These are phyloP conservation scores for Kernera saxatilis DNA, from an alignment of 345 rosid genomes.

Conservation along the genomic window DNA sequence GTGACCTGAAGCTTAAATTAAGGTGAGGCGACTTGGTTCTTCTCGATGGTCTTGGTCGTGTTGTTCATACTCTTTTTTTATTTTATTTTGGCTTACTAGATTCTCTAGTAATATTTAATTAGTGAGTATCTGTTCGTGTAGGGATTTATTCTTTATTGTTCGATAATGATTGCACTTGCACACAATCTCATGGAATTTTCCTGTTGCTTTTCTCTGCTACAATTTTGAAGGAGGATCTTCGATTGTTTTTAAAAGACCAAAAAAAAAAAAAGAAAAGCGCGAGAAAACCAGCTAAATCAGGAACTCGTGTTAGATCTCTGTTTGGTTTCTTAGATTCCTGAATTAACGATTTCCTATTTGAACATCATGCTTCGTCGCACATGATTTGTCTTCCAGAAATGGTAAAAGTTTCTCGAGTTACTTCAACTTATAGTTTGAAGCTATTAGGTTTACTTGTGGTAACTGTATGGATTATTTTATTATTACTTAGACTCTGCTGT, in stretches of 20 bases:
- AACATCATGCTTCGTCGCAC: background rate
- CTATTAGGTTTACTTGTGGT: background rate
- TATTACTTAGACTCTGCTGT: slow-evolving; percentile 20
- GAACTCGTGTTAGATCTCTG: slow-evolving; percentile 16
- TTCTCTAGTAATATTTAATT: background rate
- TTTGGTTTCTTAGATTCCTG: background rate
- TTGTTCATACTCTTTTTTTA: background rate
- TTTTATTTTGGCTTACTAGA: background rate
- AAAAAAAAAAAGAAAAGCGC: background rate
- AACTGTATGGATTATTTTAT: slow-evolving; percentile 1
- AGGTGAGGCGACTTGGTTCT: slow-evolving; percentile 15
- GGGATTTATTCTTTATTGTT: background rate
- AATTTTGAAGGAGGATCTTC: background rate
- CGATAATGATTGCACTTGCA: background rate
- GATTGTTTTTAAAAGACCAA: too few relatives aligned
- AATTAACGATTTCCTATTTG: background rate
- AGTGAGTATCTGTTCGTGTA: background rate
- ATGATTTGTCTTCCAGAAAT: background rate
- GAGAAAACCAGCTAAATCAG: background rate
- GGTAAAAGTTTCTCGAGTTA: background rate
- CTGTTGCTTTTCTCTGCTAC: background rate
- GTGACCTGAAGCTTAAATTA: background rate
- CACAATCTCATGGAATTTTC: background rate
- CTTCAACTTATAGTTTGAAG: background rate
- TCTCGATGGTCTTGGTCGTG: background rate